These are phyloP conservation scores for Glonium stellatum DNA, from an alignment of 495 filamentous ascomycete species.

Conservation along the genomic window DNA sequence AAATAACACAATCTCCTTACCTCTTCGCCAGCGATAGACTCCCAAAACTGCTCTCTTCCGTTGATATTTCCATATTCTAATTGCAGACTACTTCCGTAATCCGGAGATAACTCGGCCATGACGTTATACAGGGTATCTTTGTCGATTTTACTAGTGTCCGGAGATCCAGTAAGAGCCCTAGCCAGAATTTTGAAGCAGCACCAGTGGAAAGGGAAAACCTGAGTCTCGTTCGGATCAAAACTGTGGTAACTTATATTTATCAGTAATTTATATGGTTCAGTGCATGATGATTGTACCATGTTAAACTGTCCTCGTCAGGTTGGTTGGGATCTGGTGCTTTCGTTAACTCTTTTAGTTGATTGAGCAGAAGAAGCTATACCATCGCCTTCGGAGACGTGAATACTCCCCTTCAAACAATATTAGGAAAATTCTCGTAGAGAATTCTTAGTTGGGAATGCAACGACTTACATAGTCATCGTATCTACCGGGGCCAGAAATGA, in stretches of 20 bases:
- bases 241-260: neutral
- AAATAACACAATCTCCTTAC: neutral
- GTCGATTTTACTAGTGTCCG: neutral
- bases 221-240: neutral
- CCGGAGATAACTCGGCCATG: neutral
- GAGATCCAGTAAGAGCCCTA: neutral
- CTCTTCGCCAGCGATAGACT: neutral
- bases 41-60: neutral
- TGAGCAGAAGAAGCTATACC: neutral
- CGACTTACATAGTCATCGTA: neutral
- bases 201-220: neutral
- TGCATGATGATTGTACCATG: neutral
- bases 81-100: neutral
- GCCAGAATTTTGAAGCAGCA: neutral
- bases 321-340: neutral
- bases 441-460: neutral
- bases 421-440: neutral
- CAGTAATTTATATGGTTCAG: neutral
- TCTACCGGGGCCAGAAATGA: neutral
- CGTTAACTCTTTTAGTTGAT: neutral
- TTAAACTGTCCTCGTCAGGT: neutral
- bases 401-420: neutral
- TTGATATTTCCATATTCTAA: neutral
- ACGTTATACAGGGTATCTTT: neutral
- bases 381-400: neutral